phyloP scores from a whole-genome alignment of 352 stramenopile species.

The Pythium scleroteichum region DNA sequence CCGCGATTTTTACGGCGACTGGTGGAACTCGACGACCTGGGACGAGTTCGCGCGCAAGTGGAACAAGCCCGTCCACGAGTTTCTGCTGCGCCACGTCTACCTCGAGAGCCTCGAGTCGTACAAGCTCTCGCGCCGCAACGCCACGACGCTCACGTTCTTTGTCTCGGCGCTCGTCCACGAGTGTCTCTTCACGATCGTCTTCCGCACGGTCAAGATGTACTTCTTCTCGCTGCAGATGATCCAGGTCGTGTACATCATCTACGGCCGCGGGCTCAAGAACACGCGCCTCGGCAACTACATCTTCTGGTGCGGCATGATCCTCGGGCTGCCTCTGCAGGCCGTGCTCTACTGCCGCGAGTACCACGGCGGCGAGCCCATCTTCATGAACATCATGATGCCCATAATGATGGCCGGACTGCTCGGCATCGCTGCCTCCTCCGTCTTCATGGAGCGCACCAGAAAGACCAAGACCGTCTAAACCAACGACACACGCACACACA shows the following conservation, averaged over 20 bases:
- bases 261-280: conserved; percentile 68
- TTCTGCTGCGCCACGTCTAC: conserved; percentile 87
- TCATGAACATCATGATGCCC: conserved; percentile 78
- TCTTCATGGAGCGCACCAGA: conserved; percentile 40
- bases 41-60: conserved; percentile 92
- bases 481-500: background rate
- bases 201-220: conserved; percentile 92
- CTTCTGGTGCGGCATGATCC: conserved; percentile 81
- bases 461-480: conserved; percentile 22
- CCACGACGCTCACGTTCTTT: conserved; percentile 90
- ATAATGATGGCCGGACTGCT: conserved; percentile 70
- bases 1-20: conserved; percentile 95
- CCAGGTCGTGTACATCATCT: conserved; percentile 92
- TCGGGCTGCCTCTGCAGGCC: conserved; percentile 66
- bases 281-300: conserved; percentile 77
- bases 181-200: conserved; percentile 94
- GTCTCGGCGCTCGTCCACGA: conserved; percentile 96
- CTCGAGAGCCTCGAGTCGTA: conserved; percentile 74
- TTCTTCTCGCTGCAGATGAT: conserved; percentile 95
- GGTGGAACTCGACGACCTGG: conserved; percentile 97
- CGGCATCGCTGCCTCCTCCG: conserved; percentile 42
- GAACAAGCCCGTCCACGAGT: conserved; percentile 98
- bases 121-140: conserved; percentile 72
- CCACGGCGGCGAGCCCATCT: conserved; percentile 75
- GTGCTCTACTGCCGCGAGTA: conserved; percentile 85